Evolutionary conservation across 352 stramenopile genomes (phyloP).

Genomic region (Globisporangium carolinianum): DNA sequence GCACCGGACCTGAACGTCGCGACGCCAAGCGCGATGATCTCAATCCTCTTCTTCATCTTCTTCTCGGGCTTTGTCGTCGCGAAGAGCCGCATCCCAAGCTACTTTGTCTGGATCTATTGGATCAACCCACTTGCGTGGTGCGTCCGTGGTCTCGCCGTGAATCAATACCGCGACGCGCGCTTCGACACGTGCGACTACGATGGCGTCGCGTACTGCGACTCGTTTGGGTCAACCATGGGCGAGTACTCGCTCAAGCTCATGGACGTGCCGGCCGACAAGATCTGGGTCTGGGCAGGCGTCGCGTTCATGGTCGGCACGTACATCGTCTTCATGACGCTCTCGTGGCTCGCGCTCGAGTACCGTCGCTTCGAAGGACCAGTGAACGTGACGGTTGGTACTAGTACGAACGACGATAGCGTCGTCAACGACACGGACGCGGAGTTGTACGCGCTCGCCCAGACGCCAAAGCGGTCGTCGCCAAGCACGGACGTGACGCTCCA

Average conservation of each 20-base stretch:
- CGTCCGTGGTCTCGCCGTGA: constrained; percentile 30
- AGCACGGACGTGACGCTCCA: no score
- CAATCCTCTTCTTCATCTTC: constrained; percentile 34
- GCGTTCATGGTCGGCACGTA: constrained; percentile 14
- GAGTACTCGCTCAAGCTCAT: constrained; percentile 30
- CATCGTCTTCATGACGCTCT: background rate
- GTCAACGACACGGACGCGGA: background rate
- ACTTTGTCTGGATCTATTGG: constrained; percentile 29
- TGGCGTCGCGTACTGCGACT: constrained; percentile 33
- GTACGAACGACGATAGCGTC: no score
- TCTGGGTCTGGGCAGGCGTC: constrained; percentile 30
- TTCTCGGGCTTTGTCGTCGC: constrained; percentile 44
- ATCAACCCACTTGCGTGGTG: constrained; percentile 50
- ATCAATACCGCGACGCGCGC: constrained; percentile 28
- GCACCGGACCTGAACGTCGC: constrained; percentile 36
- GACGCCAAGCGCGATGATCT: constrained; percentile 9
- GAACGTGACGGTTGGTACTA: background rate
- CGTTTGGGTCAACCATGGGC: constrained; percentile 21
- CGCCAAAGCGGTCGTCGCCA: background rate
- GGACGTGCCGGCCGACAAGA: constrained; percentile 27
- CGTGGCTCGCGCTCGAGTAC: background rate
- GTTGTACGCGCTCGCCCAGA: background rate
- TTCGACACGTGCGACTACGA: constrained; percentile 29
- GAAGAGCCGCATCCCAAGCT: constrained; percentile 24
- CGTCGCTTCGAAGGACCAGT: background rate